Conservation (phyloP, 345 rosid genomes). For the Sisymbrium altissimum region DNA sequence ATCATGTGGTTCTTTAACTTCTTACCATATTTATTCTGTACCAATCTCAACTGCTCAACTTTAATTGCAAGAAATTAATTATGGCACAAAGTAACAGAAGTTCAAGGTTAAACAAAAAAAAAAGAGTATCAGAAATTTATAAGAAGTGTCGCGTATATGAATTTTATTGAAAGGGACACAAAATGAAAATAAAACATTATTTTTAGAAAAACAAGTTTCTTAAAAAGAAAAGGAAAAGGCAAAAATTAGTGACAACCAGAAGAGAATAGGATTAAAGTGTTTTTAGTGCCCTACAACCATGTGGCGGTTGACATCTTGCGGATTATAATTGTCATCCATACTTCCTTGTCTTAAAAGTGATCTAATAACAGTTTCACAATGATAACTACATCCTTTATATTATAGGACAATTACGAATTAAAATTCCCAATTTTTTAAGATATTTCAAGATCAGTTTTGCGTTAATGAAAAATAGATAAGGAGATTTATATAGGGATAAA, state of each 20-base stretch:
- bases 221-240: neutral
- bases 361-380: slow-evolving; percentile 16
- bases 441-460: neutral
- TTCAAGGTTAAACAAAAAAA: neutral
- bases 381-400: neutral
- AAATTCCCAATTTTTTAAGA: neutral
- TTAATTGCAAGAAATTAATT: neutral
- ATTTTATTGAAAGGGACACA: neutral
- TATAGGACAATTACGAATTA: neutral
- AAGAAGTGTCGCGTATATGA: neutral
- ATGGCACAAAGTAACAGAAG: neutral
- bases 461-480: neutral
- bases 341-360: slow-evolving; percentile 31
- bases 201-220: neutral
- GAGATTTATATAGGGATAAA: neutral
- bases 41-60: neutral
- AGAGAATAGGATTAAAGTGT: slow-evolving; percentile 28
- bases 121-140: neutral
- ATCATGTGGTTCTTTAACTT: neutral
- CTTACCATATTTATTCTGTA: neutral
- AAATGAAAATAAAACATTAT: neutral
- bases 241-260: slow-evolving; percentile 29
- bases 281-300: slow-evolving; percentile 27
- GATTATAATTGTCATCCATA: slow-evolving; percentile 27
- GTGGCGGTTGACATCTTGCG: slow-evolving; percentile 29